Conservation (phyloP, 2,329 filamentous ascomycete species). For the Trichoderma sp. region DNA sequence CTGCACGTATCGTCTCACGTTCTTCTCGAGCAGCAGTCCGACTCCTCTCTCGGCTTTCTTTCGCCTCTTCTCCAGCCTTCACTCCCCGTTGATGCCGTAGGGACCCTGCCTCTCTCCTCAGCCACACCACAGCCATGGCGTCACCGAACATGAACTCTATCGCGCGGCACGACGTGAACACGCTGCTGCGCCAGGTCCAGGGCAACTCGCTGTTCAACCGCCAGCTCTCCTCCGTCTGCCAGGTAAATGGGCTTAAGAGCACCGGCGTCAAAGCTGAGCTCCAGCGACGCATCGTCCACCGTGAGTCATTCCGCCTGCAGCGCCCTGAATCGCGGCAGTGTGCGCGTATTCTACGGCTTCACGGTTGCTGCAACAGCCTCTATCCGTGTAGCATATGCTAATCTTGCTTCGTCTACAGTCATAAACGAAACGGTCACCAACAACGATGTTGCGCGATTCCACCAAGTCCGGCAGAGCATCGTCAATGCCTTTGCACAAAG, state of each 20-base stretch:
- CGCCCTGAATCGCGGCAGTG: neutral
- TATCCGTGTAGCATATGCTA: constrained; percentile 3
- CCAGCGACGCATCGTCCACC: constrained; percentile 74
- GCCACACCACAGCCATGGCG: constrained; percentile 34
- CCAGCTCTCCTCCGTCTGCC: constrained; percentile 77
- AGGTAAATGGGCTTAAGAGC: constrained; percentile 72
- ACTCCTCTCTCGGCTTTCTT: neutral
- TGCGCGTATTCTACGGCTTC: neutral
- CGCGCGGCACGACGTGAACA: constrained; percentile 49
- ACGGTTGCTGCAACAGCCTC: neutral
- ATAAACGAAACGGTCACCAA: constrained; percentile 46
- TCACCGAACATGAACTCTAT: constrained; percentile 37
- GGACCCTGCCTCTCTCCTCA: constrained; percentile 1
- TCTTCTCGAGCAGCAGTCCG: neutral
- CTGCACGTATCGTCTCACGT: neutral
- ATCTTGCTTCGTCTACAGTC: constrained; percentile 38
- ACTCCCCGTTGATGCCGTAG: constrained; percentile 25
- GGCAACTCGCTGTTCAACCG: constrained; percentile 55
- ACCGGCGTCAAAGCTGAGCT: constrained; percentile 85
- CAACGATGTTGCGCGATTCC: constrained; percentile 47
- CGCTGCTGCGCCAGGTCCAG: constrained; percentile 51
- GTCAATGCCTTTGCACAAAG: constrained; percentile 40
- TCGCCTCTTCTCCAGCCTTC: neutral
- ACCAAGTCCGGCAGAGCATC: constrained; percentile 51
- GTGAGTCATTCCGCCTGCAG: constrained; percentile 60